These are phyloP conservation scores for Phyllosticta citribraziliensis DNA, from an alignment of 2,329 filamentous ascomycete genomes.

Conservation along the genomic window DNA sequence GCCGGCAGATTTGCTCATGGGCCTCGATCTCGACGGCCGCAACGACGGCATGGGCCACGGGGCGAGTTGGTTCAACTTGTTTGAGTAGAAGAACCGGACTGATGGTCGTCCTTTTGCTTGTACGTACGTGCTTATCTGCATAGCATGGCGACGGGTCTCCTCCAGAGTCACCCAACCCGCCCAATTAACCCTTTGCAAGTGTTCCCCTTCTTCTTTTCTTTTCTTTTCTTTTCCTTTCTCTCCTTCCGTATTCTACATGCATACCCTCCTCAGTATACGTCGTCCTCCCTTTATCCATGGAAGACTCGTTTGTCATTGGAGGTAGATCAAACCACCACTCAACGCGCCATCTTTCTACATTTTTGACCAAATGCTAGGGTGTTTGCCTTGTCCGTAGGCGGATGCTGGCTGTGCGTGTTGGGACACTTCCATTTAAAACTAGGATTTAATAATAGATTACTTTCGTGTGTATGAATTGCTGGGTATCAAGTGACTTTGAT, in stretches of 20 bases:
- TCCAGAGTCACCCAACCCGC: too few species aligned
- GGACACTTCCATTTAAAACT: not conserved
- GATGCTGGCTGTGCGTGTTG: conserved; percentile 13
- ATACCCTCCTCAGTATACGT: conserved; percentile 24
- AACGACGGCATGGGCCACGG: conserved; percentile 1
- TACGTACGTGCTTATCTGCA: too few species aligned
- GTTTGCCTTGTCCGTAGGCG: conserved; percentile 4
- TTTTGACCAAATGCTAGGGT: conserved; percentile 18
- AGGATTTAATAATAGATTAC: too few species aligned
- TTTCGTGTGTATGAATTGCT: too few species aligned
- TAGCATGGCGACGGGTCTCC: too few species aligned
- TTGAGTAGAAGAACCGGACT: not conserved
- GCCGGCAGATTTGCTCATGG: conserved; percentile 24
- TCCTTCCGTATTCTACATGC: not conserved
- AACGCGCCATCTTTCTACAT: conserved; percentile 10
- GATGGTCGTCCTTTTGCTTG: not conserved
- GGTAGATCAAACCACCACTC: conserved; percentile 16
- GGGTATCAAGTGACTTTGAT: too few species aligned
- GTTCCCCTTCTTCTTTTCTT: not conserved
- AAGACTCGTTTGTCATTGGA: conserved; percentile 26
- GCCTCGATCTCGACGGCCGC: conserved; percentile 15
- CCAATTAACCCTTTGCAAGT: too few species aligned
- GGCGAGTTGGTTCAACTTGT: not conserved
- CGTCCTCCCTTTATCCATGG: conserved; percentile 19
- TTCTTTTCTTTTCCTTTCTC: not conserved